Base-by-base conservation (phyloP, 108 stramenopile genomes). In the Skeletonema marinoi region DNA sequence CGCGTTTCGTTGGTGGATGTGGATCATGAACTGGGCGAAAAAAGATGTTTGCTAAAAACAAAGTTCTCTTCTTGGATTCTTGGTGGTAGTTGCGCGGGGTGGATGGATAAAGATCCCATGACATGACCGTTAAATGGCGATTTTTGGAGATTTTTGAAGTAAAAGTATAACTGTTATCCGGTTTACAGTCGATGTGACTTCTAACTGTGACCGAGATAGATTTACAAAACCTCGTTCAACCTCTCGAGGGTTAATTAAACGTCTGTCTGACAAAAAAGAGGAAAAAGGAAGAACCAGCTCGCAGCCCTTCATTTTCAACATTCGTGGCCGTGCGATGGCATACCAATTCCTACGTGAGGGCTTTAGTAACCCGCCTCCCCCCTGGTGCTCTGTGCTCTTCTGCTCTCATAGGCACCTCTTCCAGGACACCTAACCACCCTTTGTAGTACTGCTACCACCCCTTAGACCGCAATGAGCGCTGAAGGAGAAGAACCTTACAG, bases 401-500 rank as follows among this genome's bases (percentile, higher is more conserved):
- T 16, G 41, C 54, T 56, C 54, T 56, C 54, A 56, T 56, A 56
- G 25, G 54, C 25, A 51, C 19, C 50, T 51, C 19, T 56, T 51
- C 17, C 7, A 56, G 25, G 54, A 56, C 54, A 21, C 19, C 54
- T 56, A 56, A 25, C 54, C 44, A 46, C 5, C 44, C 25, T 25
- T 46, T 17, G 19, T 25, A 56, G 19, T 25, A 56, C 25, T 25
- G 25, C 54, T 56, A 56, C 54, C 54, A 25, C 11, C 54, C 54
- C 54, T 1, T 56, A n/a, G 54, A 21, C 19, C 67, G 72, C 80
- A 74, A 81, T 81, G 80, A 81, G 80, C 78, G 70, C 59, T 38
- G 80, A 81, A 74, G 80, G 73, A 69, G 80, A 81, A 62, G 80
- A 81, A 36, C 62, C 66, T 12, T 81, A 80, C 79, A 80, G 79